Evolutionary conservation across 2,329 filamentous ascomycete genomes (phyloP).

Genomic region (Hymenoscyphus repandus): DNA sequence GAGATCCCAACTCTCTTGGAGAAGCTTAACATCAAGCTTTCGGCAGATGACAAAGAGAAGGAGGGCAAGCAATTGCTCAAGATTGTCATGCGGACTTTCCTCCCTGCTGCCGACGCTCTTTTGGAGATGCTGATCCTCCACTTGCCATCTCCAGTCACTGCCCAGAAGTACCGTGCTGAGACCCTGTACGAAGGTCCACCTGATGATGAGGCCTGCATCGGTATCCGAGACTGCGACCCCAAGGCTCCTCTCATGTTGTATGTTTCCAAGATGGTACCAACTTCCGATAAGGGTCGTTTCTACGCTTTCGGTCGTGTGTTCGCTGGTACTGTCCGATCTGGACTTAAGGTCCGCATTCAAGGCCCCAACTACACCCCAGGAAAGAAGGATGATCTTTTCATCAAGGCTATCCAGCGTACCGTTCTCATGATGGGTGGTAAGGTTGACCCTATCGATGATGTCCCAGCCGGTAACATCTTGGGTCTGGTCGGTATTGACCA

Average conservation of each 20-base stretch:
- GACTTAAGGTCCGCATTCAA: conserved; percentile 99
- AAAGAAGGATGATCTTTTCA: conserved; percentile 97
- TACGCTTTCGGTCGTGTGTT: conserved; percentile 99
- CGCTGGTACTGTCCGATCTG: conserved; percentile 93
- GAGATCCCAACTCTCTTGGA: conserved; percentile 76
- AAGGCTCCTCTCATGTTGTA: conserved; percentile 99
- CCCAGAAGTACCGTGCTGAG: conserved; percentile 97
- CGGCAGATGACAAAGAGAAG: conserved; percentile 79
- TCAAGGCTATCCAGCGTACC: conserved; percentile 99
- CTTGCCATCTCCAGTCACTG: conserved; percentile 90
- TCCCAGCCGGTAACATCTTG: conserved; percentile 99
- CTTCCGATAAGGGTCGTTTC: conserved; percentile 99
- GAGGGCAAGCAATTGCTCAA: conserved; percentile 98
- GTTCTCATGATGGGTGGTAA: conserved; percentile 99
- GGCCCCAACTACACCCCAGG: conserved; percentile 97
- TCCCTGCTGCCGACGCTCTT: conserved; percentile 95
- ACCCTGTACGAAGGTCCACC: conserved; percentile 96
- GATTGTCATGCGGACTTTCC: conserved; percentile 97
- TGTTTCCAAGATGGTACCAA: conserved; percentile 99
- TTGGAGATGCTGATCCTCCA: conserved; percentile 99
- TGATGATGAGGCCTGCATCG: conserved; percentile 89
- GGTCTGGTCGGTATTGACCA: conserved; percentile 99
- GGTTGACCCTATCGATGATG: conserved; percentile 97
- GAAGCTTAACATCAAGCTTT: conserved; percentile 95
- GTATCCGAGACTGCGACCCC: conserved; percentile 97